Evolutionary conservation across 1,284 basidiomycete species (phyloP).

Genomic region (Hymenochaete sp.): DNA sequence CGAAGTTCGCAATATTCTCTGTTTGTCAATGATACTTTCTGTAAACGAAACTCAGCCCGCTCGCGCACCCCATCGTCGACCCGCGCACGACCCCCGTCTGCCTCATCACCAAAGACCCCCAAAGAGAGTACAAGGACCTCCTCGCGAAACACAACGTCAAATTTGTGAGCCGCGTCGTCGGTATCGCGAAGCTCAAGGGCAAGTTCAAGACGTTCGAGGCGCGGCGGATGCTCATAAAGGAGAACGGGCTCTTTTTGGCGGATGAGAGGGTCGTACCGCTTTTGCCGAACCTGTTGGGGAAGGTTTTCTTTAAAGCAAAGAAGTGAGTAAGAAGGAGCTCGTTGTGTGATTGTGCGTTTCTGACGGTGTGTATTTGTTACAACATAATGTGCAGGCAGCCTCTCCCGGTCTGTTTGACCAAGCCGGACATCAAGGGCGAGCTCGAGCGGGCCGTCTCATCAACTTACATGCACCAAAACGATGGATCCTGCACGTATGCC

Average conservation of each 20-base stretch:
- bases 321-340: slow-evolving; percentile 49
- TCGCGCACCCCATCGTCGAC: slow-evolving; percentile 77
- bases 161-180: slow-evolving; percentile 90
- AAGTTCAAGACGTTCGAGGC: slow-evolving; percentile 94
- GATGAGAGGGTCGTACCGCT: slow-evolving; percentile 87
- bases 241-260: slow-evolving; percentile 88
- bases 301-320: slow-evolving; percentile 89
- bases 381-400: slow-evolving; percentile 60
- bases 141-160: slow-evolving; percentile 72
- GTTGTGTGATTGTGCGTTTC: background rate
- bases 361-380: no score
- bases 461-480: slow-evolving; percentile 90
- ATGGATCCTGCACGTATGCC: slow-evolving; percentile 85
- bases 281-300: slow-evolving; percentile 81
- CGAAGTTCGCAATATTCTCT: background rate
- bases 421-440: slow-evolving; percentile 84
- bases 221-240: slow-evolving; percentile 73
- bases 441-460: slow-evolving; percentile 85
- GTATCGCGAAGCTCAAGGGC: slow-evolving; percentile 80
- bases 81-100: slow-evolving; percentile 75
- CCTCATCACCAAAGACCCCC: slow-evolving; percentile 92
- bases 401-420: slow-evolving; percentile 80
- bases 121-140: slow-evolving; percentile 92
- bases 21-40: slow-evolving; percentile 14
- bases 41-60: slow-evolving; percentile 41